Percentiles rank a stretch among this genome's conserved stretches.
phyloP scores from a whole-genome alignment of 1,139 yeast genomes.

The Hyphopichia burtonii region DNA sequence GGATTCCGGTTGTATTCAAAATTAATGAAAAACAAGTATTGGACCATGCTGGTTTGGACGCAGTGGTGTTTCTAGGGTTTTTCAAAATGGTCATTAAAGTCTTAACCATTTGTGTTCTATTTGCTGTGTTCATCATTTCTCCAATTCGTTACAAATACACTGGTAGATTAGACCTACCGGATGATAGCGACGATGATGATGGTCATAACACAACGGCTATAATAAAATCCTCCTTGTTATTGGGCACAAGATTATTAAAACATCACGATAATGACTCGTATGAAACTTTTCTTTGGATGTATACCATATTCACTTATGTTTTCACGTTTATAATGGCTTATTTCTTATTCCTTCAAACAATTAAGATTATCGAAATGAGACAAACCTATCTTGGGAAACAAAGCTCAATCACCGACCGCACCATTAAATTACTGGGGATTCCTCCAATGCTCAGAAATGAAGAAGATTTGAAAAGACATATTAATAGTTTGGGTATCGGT shows the following conservation, averaged over 20 bases:
- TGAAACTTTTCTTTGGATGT: conserved; percentile 37
- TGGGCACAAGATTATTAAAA: conserved; percentile 1
- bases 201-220: conserved; percentile 1
- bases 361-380: conserved; percentile 37
- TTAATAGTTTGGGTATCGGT: conserved; percentile 77
- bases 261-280: conserved; percentile 7
- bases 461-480: conserved; percentile 64
- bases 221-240: conserved; percentile 9
- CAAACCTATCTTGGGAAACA: conserved; percentile 44
- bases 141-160: conserved; percentile 74
- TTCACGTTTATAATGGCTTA: conserved; percentile 36
- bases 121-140: conserved; percentile 66
- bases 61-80: conserved; percentile 80
- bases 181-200: conserved; percentile 40
- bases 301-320: conserved; percentile 42
- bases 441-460: conserved; percentile 79
- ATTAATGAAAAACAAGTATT: conserved; percentile 75
- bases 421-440: conserved; percentile 47
- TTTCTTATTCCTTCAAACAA: conserved; percentile 37
- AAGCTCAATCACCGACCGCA: conserved; percentile 45
- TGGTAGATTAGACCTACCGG: conserved; percentile 54
- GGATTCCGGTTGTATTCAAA: conserved; percentile 67
- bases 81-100: conserved; percentile 74
- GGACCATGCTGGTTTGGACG: conserved; percentile 91
- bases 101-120: conserved; percentile 53